Conservation (phyloP, 495 filamentous ascomycete genomes). For the Bathelium albidoporum region DNA sequence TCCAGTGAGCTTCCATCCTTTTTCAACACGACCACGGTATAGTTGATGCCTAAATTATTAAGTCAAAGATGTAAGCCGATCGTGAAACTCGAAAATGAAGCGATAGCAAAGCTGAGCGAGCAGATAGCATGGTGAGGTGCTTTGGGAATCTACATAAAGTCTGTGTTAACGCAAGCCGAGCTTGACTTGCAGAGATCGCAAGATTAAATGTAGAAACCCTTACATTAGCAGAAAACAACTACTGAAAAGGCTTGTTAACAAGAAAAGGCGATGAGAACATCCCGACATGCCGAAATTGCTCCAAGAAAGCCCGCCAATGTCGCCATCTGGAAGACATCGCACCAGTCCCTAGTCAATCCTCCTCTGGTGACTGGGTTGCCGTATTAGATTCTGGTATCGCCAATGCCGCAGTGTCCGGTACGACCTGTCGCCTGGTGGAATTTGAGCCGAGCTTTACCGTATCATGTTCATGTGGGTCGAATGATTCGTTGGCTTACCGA, state of each 20-base stretch:
- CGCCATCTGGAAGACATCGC: neutral
- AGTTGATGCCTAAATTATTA: neutral
- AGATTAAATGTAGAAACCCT: neutral
- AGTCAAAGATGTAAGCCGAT: neutral
- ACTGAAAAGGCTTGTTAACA: too few relatives aligned
- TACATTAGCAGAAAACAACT: too few relatives aligned
- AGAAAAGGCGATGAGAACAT: neutral
- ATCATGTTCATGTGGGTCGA: neutral
- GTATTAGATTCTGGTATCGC: neutral
- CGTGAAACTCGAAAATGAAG: neutral
- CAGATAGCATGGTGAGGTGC: neutral
- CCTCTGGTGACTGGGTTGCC: neutral
- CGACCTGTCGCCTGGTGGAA: neutral
- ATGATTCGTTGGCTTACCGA: neutral
- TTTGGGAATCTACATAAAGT: neutral
- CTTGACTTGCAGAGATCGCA: neutral
- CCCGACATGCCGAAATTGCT: neutral
- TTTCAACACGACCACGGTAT: neutral
- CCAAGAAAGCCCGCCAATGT: neutral
- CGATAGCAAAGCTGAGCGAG: neutral
- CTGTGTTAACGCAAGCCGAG: neutral
- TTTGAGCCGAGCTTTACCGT: neutral
- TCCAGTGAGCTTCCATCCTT: neutral
- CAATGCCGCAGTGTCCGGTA: neutral
- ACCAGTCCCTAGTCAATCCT: neutral